Evolutionary conservation across 352 stramenopile genomes (phyloP).

Genomic region (Globisporangium paroecandrum): DNA sequence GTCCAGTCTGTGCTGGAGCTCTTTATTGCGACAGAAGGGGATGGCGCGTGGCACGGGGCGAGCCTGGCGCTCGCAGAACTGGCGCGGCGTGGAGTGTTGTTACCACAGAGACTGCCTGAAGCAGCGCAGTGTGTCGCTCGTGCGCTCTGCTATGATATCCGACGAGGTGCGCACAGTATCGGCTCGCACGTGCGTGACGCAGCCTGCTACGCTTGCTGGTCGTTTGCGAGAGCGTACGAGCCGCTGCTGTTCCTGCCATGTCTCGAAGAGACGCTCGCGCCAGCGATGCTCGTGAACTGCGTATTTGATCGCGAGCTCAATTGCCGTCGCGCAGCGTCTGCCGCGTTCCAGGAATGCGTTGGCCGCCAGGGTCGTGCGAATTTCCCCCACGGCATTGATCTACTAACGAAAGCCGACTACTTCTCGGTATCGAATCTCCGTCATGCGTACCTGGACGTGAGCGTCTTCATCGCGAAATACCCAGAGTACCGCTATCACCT

Average conservation of each 20-base stretch:
- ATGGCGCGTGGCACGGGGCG: slow-evolving; percentile 96
- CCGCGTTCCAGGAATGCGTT: slow-evolving; percentile 96
- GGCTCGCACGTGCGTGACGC: slow-evolving; percentile 97
- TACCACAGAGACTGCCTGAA: slow-evolving; percentile 90
- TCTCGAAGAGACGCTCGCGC: slow-evolving; percentile 83
- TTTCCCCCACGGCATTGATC: slow-evolving; percentile 96
- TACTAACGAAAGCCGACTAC: slow-evolving; percentile 97
- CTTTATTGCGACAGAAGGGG: slow-evolving; percentile 90
- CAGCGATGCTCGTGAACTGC: slow-evolving; percentile 92
- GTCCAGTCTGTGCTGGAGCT: slow-evolving; percentile 94
- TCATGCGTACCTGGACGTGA: slow-evolving; percentile 92
- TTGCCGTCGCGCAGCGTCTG: slow-evolving; percentile 95
- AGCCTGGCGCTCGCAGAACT: slow-evolving; percentile 97
- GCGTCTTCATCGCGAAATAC: slow-evolving; percentile 90
- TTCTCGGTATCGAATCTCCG: slow-evolving; percentile 92
- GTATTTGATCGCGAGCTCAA: slow-evolving; percentile 99
- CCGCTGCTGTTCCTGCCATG: slow-evolving; percentile 89
- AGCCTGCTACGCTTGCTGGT: slow-evolving; percentile 98
- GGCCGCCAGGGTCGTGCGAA: slow-evolving; percentile 88
- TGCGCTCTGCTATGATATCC: slow-evolving; percentile 94
- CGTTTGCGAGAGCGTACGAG: slow-evolving; percentile 94
- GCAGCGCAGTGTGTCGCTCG: slow-evolving; percentile 91
- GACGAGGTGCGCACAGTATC: slow-evolving; percentile 92
- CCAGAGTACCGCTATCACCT: slow-evolving; percentile 81
- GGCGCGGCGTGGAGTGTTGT: slow-evolving; percentile 91